Percentiles rank a stretch among this genome's conserved stretches.
Evolutionary conservation across 805 yeast genomes (phyloP).

Genomic region (Lachancea lanzarotensis): DNA sequence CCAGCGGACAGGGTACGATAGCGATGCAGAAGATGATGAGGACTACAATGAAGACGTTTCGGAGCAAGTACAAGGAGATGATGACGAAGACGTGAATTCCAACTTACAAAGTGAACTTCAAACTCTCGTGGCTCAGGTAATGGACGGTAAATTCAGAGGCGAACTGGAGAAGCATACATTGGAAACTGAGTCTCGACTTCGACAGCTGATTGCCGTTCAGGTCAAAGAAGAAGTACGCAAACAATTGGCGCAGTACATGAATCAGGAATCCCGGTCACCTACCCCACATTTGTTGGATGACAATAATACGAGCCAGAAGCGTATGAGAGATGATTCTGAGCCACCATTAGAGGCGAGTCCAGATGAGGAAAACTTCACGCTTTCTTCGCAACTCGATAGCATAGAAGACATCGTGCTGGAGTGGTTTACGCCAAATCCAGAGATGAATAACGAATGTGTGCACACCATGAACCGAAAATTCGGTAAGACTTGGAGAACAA

Average conservation of each 20-base stretch:
- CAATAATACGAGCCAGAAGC: background rate
- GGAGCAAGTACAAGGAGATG: conserved; percentile 11
- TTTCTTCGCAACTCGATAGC: conserved; percentile 16
- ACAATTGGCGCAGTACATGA: conserved; percentile 3
- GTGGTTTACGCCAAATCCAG: conserved; percentile 32
- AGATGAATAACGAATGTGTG: conserved; percentile 23
- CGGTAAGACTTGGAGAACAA: conserved; percentile 26
- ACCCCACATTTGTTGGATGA: conserved; percentile 1
- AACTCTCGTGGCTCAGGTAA: conserved; percentile 23
- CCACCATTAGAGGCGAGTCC: conserved; percentile 1
- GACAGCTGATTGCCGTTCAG: background rate
- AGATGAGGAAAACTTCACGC: conserved; percentile 11
- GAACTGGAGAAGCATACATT: conserved; percentile 13
- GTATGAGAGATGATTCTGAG: conserved; percentile 4
- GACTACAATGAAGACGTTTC: conserved; percentile 5
- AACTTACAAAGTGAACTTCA: conserved; percentile 24
- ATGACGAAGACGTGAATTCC: conserved; percentile 8
- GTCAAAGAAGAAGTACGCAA: conserved; percentile 9
- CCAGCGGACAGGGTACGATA: conserved; percentile 1
- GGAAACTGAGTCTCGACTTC: conserved; percentile 1
- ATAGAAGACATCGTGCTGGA: conserved; percentile 28
- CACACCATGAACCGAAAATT: conserved; percentile 29
- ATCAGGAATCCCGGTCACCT: conserved; percentile 2
- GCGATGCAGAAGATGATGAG: conserved; percentile 9
- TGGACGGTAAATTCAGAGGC: conserved; percentile 19